These are phyloP conservation scores for Corylus americana DNA, from an alignment of 306 rosid species.

Conservation along the genomic window DNA sequence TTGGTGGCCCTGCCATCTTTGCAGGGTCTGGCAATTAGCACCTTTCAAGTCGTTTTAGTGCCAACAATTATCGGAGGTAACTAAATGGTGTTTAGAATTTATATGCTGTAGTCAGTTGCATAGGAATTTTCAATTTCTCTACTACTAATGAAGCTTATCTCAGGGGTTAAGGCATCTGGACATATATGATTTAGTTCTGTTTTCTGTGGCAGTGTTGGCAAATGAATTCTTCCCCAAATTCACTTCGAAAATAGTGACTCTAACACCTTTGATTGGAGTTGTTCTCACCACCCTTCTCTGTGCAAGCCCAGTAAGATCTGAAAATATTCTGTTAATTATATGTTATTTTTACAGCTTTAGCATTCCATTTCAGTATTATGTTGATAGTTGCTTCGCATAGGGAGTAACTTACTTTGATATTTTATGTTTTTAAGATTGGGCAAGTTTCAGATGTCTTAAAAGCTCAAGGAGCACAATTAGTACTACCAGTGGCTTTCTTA, in stretches of 20 bases:
- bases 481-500: slow-evolving; percentile 78
- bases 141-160: slow-evolving; percentile 10
- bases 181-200: slow-evolving; percentile 24
- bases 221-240: slow-evolving; percentile 93
- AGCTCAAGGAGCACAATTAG: slow-evolving; percentile 77
- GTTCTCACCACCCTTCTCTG: slow-evolving; percentile 87
- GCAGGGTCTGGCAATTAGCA: slow-evolving; percentile 88
- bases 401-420: slow-evolving; percentile 14
- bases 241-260: slow-evolving; percentile 74
- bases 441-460: slow-evolving; percentile 84
- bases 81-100: slow-evolving; percentile 30
- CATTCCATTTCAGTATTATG: slow-evolving; percentile 16
- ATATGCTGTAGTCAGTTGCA: slow-evolving; percentile 11
- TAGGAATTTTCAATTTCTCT: neutral
- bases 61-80: slow-evolving; percentile 93
- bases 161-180: slow-evolving; percentile 19
- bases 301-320: slow-evolving; percentile 81
- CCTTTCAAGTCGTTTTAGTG: slow-evolving; percentile 95
- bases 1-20: slow-evolving; percentile 26
- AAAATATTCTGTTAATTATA: neutral
- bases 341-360: slow-evolving; percentile 13
- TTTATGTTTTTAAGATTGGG: slow-evolving; percentile 66
- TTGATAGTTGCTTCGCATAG: slow-evolving; percentile 18
- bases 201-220: slow-evolving; percentile 70
- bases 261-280: slow-evolving; percentile 87